These are phyloP conservation scores for Aechmea fasciata DNA, from an alignment of 176 grass and related monocot species.

Conservation along the genomic window DNA sequence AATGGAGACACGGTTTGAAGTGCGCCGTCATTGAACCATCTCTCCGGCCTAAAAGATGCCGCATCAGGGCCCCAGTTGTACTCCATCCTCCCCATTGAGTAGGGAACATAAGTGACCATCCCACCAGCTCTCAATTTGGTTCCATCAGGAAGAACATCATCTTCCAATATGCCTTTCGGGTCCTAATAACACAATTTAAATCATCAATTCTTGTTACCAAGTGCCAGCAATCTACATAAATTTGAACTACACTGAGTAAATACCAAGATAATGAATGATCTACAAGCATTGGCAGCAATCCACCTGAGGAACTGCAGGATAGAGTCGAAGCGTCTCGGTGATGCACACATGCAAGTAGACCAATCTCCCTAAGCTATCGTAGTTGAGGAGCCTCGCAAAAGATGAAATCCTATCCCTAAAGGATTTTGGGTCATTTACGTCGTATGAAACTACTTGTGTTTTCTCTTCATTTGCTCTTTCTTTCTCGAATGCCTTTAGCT, in stretches of 20 bases:
- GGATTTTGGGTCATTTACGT: slow-evolving; percentile 2
- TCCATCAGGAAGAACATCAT: slow-evolving; percentile 90
- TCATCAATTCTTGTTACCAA: background rate
- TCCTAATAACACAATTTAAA: slow-evolving; percentile 35
- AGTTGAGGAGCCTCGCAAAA: slow-evolving; percentile 61
- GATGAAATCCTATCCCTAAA: slow-evolving; percentile 40
- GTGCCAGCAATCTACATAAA: background rate
- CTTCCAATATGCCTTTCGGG: slow-evolving; percentile 73
- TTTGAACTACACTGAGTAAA: background rate
- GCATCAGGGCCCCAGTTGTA: slow-evolving; percentile 94
- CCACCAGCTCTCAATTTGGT: slow-evolving; percentile 71
- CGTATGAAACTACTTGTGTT: slow-evolving; percentile 26
- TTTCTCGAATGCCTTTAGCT: slow-evolving; percentile 60
- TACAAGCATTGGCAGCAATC: background rate
- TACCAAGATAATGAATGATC: background rate
- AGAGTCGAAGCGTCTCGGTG: slow-evolving; percentile 82
- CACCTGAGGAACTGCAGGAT: slow-evolving; percentile 79
- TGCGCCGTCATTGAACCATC: slow-evolving; percentile 66
- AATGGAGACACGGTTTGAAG: slow-evolving; percentile 78
- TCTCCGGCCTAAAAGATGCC: slow-evolving; percentile 51
- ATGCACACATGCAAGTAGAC: slow-evolving; percentile 86
- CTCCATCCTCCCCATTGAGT: slow-evolving; percentile 94
- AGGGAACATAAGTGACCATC: slow-evolving; percentile 91
- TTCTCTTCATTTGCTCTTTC: slow-evolving; percentile 59
- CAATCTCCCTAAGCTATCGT: slow-evolving; percentile 67